phyloP scores from a whole-genome alignment of 2,329 filamentous ascomycete species.

The Monilinia fructigena region DNA sequence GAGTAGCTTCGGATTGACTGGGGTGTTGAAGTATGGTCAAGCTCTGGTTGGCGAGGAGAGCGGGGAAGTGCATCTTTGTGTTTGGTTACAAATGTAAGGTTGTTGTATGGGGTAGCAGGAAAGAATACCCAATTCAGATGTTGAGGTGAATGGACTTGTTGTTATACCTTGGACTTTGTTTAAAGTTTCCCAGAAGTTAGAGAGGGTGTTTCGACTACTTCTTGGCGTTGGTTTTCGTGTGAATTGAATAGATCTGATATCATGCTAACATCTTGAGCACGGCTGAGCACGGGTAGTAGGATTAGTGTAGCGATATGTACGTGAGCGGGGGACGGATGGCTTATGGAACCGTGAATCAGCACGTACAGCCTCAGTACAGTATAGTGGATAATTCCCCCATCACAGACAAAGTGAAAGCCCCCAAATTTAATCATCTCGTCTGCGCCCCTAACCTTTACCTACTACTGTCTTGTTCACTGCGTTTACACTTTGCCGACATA shows the following conservation, averaged over 20 bases:
- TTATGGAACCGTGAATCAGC: neutral
- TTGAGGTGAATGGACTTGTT: neutral
- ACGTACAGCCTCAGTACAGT: too few relatives aligned
- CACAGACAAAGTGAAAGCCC: conserved; percentile 1
- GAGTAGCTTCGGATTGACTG: neutral
- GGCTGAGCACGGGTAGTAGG: neutral
- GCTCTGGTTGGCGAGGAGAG: conserved; percentile 7
- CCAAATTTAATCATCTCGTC: conserved; percentile 1
- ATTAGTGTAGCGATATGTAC: neutral
- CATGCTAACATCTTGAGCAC: neutral
- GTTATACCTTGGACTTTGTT: conserved; percentile 1
- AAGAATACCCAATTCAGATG: neutral
- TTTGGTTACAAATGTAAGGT: neutral
- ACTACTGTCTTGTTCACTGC: too few relatives aligned
- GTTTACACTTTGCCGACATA: neutral
- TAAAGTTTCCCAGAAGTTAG: neutral
- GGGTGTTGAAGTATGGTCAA: conserved; percentile 8
- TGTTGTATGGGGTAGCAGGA: neutral
- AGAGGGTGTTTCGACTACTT: neutral
- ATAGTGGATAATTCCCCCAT: neutral
- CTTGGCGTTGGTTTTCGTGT: neutral
- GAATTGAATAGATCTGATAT: neutral
- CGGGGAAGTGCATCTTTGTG: conserved; percentile 14
- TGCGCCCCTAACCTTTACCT: neutral
- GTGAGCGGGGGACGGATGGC: neutral